These are phyloP conservation scores for Astrephomene gubernaculifera DNA, from an alignment of 139 green algal genomes.

Conservation along the genomic window DNA sequence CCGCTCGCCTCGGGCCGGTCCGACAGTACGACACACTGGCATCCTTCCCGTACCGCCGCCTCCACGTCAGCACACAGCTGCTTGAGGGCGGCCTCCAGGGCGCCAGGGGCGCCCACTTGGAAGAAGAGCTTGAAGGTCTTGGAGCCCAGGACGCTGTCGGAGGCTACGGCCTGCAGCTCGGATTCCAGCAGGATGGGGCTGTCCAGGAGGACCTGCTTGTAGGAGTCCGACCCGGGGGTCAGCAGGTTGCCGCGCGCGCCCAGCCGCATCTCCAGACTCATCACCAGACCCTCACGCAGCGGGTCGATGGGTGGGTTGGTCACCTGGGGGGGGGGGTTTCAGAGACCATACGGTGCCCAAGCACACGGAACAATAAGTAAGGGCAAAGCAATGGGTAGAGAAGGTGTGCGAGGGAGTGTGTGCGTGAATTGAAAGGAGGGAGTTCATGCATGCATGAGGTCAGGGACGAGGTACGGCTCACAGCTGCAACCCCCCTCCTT, in stretches of 20 bases:
- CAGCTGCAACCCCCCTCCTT: no score
- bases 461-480: no score
- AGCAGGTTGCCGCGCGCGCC: conserved; percentile 97
- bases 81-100: conserved; percentile 71
- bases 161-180: conserved; percentile 84
- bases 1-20: conserved; percentile 72
- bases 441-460: no score
- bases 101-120: conserved; percentile 62
- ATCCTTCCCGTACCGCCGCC: conserved; percentile 87
- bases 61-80: conserved; percentile 85
- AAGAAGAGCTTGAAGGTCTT: conserved; percentile 76
- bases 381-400: no score
- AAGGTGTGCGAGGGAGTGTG: no score
- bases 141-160: conserved; percentile 65
- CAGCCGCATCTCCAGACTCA: conserved; percentile 96
- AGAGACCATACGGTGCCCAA: no score
- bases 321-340: conserved; percentile 79
- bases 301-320: conserved; percentile 99
- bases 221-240: conserved; percentile 75
- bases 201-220: conserved; percentile 86
- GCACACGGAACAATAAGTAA: no score
- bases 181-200: conserved; percentile 93
- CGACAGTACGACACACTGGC: conserved; percentile 81
- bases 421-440: no score
- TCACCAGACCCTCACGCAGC: conserved; percentile 98